Conservation (phyloP, 192 early-diverging fungal species). For the Backusella parvicylindrica region DNA sequence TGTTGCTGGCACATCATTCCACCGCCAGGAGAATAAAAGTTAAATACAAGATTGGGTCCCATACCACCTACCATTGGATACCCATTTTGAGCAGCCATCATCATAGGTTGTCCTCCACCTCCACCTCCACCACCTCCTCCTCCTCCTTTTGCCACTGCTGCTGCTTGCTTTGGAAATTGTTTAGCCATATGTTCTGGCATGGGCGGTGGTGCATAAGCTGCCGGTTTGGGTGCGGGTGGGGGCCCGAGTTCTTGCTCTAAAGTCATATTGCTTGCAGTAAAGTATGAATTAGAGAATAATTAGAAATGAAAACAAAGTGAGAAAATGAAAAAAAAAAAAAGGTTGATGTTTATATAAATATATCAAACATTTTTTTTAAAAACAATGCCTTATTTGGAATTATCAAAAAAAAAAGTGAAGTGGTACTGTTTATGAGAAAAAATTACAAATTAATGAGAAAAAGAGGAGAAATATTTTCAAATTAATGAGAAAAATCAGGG, state of each 20-base stretch:
- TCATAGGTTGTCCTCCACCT: neutral
- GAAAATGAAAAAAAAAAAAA: neutral
- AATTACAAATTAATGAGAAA: too few relatives aligned
- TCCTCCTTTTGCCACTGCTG: neutral
- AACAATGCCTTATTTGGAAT: neutral
- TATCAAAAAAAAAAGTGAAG: neutral
- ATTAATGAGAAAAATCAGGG: too few relatives aligned
- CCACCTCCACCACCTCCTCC: neutral
- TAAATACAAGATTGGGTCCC: conserved; percentile 8
- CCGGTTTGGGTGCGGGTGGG: neutral
- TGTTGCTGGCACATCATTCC: neutral
- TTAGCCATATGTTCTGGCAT: neutral
- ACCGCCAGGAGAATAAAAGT: neutral
- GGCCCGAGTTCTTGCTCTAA: neutral
- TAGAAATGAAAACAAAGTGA: neutral
- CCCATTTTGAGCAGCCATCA: neutral
- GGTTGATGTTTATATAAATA: neutral
- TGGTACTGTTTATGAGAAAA: too few relatives aligned
- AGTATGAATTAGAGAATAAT: neutral
- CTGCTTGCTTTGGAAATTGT: neutral
- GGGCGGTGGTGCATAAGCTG: neutral
- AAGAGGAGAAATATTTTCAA: too few relatives aligned
- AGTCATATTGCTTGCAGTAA: neutral
- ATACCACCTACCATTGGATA: neutral
- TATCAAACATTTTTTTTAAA: neutral